phyloP scores from a whole-genome alignment of 1,139 yeast genomes.

The Sugiyamaella xylanicola region DNA sequence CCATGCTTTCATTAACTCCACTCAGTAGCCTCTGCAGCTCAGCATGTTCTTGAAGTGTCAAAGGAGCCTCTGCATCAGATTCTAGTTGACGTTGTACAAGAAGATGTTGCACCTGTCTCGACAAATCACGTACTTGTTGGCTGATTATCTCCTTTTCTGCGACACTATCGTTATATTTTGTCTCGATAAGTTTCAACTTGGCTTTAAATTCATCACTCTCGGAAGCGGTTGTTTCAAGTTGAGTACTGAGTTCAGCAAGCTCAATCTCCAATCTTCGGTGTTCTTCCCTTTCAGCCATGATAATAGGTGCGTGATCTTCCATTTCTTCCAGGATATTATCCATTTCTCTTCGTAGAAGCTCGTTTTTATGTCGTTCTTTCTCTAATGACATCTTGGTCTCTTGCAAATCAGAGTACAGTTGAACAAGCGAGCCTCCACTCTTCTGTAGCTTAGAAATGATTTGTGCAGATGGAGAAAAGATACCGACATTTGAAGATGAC shows the following conservation, averaged over 20 bases:
- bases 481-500: constrained; percentile 27
- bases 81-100: constrained; percentile 64
- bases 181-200: constrained; percentile 35
- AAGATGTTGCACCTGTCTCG: constrained; percentile 75
- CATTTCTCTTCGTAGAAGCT: constrained; percentile 67
- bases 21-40: constrained; percentile 49
- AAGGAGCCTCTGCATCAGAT: constrained; percentile 55
- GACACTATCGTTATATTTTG: constrained; percentile 34
- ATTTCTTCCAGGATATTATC: constrained; percentile 73
- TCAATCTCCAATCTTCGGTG: constrained; percentile 53
- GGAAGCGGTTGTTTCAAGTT: constrained; percentile 50
- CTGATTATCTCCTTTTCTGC: constrained; percentile 45
- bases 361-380: constrained; percentile 72
- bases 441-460: constrained; percentile 51
- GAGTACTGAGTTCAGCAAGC: constrained; percentile 53
- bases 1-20: constrained; percentile 39
- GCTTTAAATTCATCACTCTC: constrained; percentile 46
- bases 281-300: constrained; percentile 66
- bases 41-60: constrained; percentile 58
- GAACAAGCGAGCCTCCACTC: constrained; percentile 64
- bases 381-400: constrained; percentile 64
- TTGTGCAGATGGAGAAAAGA: constrained; percentile 49
- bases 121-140: constrained; percentile 69
- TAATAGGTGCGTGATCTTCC: constrained; percentile 76
- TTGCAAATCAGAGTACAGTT: constrained; percentile 67